phyloP scores from a whole-genome alignment of 2,329 filamentous ascomycete species.

The Colletotrichum lini region DNA sequence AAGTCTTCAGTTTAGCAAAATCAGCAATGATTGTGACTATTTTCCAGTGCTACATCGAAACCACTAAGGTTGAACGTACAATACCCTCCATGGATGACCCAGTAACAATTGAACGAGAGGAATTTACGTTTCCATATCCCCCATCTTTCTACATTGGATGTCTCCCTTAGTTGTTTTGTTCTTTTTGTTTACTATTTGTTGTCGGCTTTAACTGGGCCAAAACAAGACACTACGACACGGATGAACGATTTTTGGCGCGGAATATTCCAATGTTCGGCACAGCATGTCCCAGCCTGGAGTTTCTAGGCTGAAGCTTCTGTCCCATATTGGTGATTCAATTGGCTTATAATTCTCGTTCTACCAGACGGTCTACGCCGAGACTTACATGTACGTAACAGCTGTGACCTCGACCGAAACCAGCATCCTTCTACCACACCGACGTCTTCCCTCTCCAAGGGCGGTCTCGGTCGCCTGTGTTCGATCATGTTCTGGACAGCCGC shows the following conservation, averaged over 20 bases:
- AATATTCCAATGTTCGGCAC: slow-evolving; percentile 7
- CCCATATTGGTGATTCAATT: neutral
- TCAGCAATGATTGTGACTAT: no score
- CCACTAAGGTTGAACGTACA: no score
- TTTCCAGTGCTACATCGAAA: no score
- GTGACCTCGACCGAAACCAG: slow-evolving; percentile 36
- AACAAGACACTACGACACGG: neutral
- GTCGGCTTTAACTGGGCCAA: neutral
- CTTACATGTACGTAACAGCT: slow-evolving; percentile 35
- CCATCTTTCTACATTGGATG: no score
- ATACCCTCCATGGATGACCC: no score
- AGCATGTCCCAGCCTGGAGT: neutral
- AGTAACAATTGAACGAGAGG: no score
- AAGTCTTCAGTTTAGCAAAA: neutral
- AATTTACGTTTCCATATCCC: neutral
- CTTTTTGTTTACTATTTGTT: no score
- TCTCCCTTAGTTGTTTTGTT: no score
- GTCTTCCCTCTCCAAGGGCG: slow-evolving; percentile 20
- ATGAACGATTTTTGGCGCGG: slow-evolving; percentile 7
- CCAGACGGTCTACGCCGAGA: slow-evolving; percentile 36
- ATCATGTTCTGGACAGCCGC: slow-evolving; percentile 16
- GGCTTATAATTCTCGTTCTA: neutral
- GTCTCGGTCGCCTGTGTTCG: slow-evolving; percentile 2
- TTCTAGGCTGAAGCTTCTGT: neutral
- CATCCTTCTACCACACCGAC: slow-evolving; percentile 36